These are phyloP conservation scores for Fusarium siculi DNA, from an alignment of 2,329 filamentous ascomycete genomes.

Conservation along the genomic window DNA sequence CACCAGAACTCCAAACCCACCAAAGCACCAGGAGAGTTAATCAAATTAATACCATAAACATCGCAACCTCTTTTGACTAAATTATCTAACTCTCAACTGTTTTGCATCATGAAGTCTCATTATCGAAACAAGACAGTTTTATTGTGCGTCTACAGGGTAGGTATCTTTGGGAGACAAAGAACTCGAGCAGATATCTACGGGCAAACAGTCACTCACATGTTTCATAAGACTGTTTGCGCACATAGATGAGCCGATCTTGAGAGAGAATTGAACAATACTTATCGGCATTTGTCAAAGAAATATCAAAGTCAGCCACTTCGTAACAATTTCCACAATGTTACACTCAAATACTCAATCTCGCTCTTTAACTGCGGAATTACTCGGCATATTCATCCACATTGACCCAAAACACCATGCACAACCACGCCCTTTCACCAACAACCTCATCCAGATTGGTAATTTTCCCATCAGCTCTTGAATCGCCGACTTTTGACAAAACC, in stretches of 20 bases:
- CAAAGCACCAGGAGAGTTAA: background rate
- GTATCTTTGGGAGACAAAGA: fast-evolving
- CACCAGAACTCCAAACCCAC: fast-evolving
- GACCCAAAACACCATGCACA: background rate
- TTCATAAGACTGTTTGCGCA: fast-evolving
- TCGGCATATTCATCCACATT: background rate
- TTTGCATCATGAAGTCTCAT: background rate
- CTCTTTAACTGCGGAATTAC: background rate
- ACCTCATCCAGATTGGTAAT: background rate
- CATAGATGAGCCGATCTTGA: fast-evolving
- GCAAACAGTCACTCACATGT: background rate
- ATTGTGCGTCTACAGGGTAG: background rate
- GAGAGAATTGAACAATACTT: fast-evolving
- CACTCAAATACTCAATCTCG: background rate
- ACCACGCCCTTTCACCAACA: background rate
- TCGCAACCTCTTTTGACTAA: fast-evolving
- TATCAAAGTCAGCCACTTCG: background rate
- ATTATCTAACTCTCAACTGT: fast-evolving
- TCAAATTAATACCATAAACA: fast-evolving
- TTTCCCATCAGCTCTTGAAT: background rate
- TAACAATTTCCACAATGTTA: no score
- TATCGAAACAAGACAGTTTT: fast-evolving
- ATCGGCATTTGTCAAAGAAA: background rate
- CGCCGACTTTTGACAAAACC: background rate
- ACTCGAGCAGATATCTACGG: fast-evolving